Evolutionary conservation across 306 rosid genomes (phyloP).

Genomic region (Dicorynia guianensis): DNA sequence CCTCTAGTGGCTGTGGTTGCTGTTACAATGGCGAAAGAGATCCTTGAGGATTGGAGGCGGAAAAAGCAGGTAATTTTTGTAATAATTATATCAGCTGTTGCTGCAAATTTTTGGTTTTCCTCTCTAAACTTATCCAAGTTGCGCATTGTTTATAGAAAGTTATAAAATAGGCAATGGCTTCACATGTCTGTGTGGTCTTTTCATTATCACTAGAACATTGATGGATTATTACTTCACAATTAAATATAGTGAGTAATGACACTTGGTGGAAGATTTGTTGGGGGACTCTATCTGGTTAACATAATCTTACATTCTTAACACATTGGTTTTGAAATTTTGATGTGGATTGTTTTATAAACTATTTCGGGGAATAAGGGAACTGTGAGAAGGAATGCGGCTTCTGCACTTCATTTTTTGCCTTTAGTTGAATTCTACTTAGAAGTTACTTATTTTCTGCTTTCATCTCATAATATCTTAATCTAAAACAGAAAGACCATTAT

Average conservation of each 20-base stretch:
- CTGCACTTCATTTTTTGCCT: conserved; percentile 8
- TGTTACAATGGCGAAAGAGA: conserved; percentile 90
- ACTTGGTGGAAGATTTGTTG: background rate
- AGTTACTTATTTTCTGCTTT: background rate
- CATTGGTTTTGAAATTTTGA: conserved; percentile 9
- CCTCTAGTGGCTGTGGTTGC: conserved; percentile 87
- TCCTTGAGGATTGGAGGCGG: conserved; percentile 83
- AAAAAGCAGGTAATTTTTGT: conserved; percentile 73
- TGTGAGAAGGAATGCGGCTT: background rate
- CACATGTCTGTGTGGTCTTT: background rate
- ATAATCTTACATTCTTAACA: background rate
- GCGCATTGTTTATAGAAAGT: background rate
- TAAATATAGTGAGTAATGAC: background rate
- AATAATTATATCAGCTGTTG: background rate
- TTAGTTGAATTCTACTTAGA: background rate
- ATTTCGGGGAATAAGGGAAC: background rate
- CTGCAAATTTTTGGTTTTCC: conserved; percentile 21
- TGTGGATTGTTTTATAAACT: background rate
- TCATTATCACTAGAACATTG: conserved; percentile 17
- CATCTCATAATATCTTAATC: background rate
- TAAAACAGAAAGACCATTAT: background rate
- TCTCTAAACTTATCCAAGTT: conserved; percentile 1
- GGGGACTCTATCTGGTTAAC: background rate
- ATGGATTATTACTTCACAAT: conserved; percentile 1
- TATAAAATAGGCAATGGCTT: conserved; percentile 6